Conservation (phyloP, 768 basidiomycete genomes). For the Trametes meyenii region DNA sequence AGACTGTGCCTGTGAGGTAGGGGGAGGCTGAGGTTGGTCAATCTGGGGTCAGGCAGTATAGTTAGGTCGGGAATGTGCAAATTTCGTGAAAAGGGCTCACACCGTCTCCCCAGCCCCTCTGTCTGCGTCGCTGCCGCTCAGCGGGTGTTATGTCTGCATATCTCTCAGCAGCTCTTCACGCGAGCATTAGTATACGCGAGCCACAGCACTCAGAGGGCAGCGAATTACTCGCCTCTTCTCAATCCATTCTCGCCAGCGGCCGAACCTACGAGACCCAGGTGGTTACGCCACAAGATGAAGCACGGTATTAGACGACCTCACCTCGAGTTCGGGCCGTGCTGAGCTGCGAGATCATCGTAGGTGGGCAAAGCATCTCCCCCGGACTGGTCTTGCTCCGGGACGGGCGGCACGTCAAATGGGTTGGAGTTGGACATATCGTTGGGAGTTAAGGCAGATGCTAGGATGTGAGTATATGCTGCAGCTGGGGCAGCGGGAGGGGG, state of each 20-base stretch:
- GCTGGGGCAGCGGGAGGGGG: neutral
- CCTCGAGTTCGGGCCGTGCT: conserved; percentile 85
- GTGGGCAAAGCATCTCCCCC: conserved; percentile 67
- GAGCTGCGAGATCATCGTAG: conserved; percentile 77
- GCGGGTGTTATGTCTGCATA: conserved; percentile 67
- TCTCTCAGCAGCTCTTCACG: conserved; percentile 79
- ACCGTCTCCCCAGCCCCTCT: conserved; percentile 71
- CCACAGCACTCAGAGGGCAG: neutral
- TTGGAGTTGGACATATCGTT: conserved; percentile 15
- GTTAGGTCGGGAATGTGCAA: neutral
- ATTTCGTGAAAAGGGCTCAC: conserved; percentile 27
- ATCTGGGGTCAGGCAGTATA: conserved; percentile 1
- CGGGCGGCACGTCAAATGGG: conserved; percentile 21
- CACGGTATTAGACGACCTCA: conserved; percentile 31
- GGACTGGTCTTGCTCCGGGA: conserved; percentile 44
- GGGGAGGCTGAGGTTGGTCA: conserved; percentile 6
- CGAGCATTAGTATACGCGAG: conserved; percentile 7
- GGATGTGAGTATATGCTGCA: neutral
- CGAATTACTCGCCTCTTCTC: conserved; percentile 69
- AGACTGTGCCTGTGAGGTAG: conserved; percentile 3
- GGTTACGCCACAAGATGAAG: neutral
- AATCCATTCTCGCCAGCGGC: conserved; percentile 86
- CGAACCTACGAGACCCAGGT: conserved; percentile 55
- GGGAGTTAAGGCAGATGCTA: neutral
- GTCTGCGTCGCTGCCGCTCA: conserved; percentile 56